Evolutionary conservation across 495 filamentous ascomycete species (phyloP), one percentile per base, ranked within the genome.

Genomic region (Aspergillus asperescens): DNA sequence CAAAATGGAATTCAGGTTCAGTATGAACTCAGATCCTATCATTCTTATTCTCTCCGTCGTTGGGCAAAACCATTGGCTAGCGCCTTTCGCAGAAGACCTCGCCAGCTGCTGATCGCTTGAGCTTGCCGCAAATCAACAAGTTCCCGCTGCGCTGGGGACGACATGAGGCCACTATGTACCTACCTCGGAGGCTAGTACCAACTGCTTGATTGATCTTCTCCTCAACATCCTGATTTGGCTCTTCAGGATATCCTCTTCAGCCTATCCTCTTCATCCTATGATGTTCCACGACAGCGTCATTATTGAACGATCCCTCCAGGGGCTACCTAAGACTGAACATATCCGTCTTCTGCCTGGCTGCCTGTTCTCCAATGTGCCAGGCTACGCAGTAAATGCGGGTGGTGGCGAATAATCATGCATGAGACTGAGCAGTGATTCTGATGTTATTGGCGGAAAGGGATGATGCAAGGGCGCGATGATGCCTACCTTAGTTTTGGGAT

Each of bases 71-170:
- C n/a, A 50, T 27, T 29, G 12, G n/a, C n/a, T n/a, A n/a, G n/a
- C n/a, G n/a, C n/a, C n/a, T n/a, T n/a, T n/a, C n/a, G n/a, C n/a
- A n/a, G n/a, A n/a, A n/a, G n/a, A n/a, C n/a, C n/a, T n/a, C 24
- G 18, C 16, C 52, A 56, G 46, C 28, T 50, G 45, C 34, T 45
- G 46, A 50, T 46, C 53, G 31, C 43, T 35, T 44, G 13, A 41
- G 39, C 22, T 23, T 53, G 40, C 41, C 50, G 24, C 41, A 46
- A 38, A 25, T 25, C 27, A 27, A n/a, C 24, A n/a, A n/a, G n/a
- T n/a, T n/a, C n/a, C n/a, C n/a, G n/a, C n/a, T 16, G 29, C 20
- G 28, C 16, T 10, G 23, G 23, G 7, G 23, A 24, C 24, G n/a
- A 18, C 7, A n/a, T 34, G 24, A 34, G 24, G 15, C 15, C n/a